Base-by-base conservation (phyloP, 177 flowering plant genomes). In the Telopea speciosissima region DNA sequence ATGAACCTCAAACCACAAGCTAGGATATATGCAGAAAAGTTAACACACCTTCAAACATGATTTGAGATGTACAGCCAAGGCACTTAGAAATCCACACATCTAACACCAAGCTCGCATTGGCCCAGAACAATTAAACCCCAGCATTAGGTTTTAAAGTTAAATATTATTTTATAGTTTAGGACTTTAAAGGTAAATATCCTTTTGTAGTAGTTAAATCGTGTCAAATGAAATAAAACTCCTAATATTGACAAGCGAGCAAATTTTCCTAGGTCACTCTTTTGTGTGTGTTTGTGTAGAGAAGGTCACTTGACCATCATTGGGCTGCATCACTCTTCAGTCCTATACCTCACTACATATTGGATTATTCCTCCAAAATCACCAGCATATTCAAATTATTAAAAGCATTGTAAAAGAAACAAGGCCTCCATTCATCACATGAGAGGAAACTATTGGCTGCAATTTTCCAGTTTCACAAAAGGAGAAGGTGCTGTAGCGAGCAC, bases 21-120 rank as follows among this genome's bases (percentile, higher is more conserved):
- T 45, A 62, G 42, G n/a, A 17, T 33, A 16, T 28, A 63, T 6
- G 33, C 14, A 19, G 65, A 74, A 24, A 23, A 36, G 17, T 24
- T 19, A 59, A 58, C 64, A 68, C 67, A 52, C 24, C 44, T 69
- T 22, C n/a, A 65, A 42, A 61, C 54, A 49, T 12, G 4, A 58
- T 19, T 58, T 58, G 61, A 58, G 61, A 19, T 58, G 24, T 36
- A 1, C 31, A 36, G 40, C 40, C 40, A 36, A 36, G 40, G 7
- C 7, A 3, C 40, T 6, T 36, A 36, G 9, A 36, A 36, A 36
- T 36, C 9, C 9, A 36, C 40, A 33, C 40, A 36, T 36, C 40
- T 36, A 36, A 36, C 40, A 36, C 40, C 40, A 36, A 36, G 40
- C 19, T 49, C 17, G 13, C 54, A 11, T 49, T 13, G 54, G 14